These are phyloP conservation scores for Catharanthus roseus DNA, from an alignment of 257 asterid species.

Conservation along the genomic window DNA sequence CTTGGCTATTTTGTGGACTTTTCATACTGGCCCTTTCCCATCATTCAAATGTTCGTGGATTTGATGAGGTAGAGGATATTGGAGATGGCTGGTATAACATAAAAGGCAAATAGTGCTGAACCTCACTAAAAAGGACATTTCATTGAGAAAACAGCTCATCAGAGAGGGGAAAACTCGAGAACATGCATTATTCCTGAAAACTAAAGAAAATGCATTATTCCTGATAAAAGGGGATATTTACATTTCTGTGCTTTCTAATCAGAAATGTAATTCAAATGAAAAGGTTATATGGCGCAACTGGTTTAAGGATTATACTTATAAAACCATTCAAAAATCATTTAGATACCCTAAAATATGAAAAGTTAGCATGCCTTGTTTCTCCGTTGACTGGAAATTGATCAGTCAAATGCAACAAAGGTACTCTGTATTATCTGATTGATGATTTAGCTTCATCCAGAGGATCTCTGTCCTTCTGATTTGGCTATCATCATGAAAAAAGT, in stretches of 20 bases:
- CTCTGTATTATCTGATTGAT: neutral
- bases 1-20: neutral
- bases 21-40: neutral
- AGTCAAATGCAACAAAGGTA: neutral
- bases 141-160: neutral
- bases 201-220: too few relatives aligned
- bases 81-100: neutral
- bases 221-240: too few relatives aligned
- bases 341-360: slow-evolving; percentile 2
- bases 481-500: neutral
- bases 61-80: neutral
- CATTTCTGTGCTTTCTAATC: neutral
- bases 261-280: neutral
- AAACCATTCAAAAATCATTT: neutral
- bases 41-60: neutral
- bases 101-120: neutral
- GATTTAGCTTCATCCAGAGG: neutral
- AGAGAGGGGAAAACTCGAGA: neutral
- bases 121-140: neutral
- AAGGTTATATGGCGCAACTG: neutral
- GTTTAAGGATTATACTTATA: neutral
- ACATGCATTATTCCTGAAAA: neutral
- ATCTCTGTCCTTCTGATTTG: neutral
- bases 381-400: neutral
- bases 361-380: neutral